Evolutionary conservation across 129 eudicot genomes (phyloP).

Genomic region (Flaveria bidentis): DNA sequence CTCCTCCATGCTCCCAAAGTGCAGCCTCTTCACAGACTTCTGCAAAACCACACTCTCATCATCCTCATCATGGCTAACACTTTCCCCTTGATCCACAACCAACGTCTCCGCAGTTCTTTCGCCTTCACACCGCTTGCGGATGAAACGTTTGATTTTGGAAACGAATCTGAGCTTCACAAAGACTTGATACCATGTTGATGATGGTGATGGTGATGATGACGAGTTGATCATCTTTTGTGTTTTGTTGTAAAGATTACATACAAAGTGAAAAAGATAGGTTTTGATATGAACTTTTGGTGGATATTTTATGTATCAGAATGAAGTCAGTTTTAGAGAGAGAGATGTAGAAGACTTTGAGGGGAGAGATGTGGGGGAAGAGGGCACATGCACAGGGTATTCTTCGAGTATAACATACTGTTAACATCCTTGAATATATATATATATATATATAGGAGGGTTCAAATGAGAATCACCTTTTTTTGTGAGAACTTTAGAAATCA

Average conservation of each 20-base stretch:
- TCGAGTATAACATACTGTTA: slow-evolving; percentile 32
- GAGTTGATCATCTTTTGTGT: slow-evolving; percentile 41
- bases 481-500: too few species aligned
- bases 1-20: slow-evolving; percentile 82
- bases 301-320: neutral
- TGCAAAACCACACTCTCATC: slow-evolving; percentile 46
- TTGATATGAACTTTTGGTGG: slow-evolving; percentile 38
- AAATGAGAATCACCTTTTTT: too few species aligned
- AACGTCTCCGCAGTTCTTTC: slow-evolving; percentile 5
- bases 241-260: slow-evolving; percentile 25
- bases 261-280: slow-evolving; percentile 21
- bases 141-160: slow-evolving; percentile 49
- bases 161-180: slow-evolving; percentile 50
- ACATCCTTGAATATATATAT: slow-evolving; percentile 15
- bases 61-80: slow-evolving; percentile 4
- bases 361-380: slow-evolving; percentile 38
- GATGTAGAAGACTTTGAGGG: slow-evolving; percentile 43
- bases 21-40: slow-evolving; percentile 81
- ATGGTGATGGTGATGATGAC: slow-evolving; percentile 20
- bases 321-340: slow-evolving; percentile 24
- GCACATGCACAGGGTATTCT: slow-evolving; percentile 61
- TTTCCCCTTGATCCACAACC: slow-evolving; percentile 17
- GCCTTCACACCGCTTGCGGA: slow-evolving; percentile 23
- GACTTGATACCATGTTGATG: slow-evolving; percentile 45
- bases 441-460: too few species aligned